Evolutionary conservation across 805 yeast species (phyloP), one percentile per base, ranked within the genome.

Genomic region (Metschnikowia koreensis): DNA sequence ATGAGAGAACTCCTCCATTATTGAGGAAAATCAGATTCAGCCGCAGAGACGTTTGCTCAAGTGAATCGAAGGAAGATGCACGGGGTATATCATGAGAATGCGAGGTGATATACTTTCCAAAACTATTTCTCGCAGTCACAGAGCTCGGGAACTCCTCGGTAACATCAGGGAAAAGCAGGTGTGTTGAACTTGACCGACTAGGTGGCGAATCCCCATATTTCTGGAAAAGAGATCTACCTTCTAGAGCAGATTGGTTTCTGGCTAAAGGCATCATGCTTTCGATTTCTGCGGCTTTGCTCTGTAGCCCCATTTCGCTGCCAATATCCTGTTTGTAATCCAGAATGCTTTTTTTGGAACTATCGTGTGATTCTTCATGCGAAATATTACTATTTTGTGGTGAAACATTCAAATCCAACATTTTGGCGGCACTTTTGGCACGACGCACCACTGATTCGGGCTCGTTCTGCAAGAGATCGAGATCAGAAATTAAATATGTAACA

Each of bases 401-500:
- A 51, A 60, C 26, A 41, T 51, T 16, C 53, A 56, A 11, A 57
- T 34, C 13, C 38, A 37, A 39, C 39, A 46, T 42, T 16, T 41
- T 12, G 31, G 44, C 47, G 12, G 46, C 47, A 40, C 42, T 39
- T 15, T 43, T 15, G 10, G 39, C 39, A 12, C 38, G 40, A 33
- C 34, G 46, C 6, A 37, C 27, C n/a, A 22, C 22, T 22, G 22
- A 22, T 22, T 22, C 22, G 22, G 47, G 36, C 37, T 13, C 39
- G 16, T 31, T 69, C 40, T 68, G 71, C 36, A 74, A 64, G 31
- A 74, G 59, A 2, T 75, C 78, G 53, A 73, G 62, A 22, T 76
- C 66, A 39, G 66, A 65, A 36, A 79, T 69, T 45, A 81, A 61
- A 52, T 73, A 67, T 8, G 70, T 60, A 8, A 81, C 78, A 33